Base-by-base conservation (phyloP, 2,329 filamentous ascomycete genomes). In the Cucurbitaria berberidis region DNA sequence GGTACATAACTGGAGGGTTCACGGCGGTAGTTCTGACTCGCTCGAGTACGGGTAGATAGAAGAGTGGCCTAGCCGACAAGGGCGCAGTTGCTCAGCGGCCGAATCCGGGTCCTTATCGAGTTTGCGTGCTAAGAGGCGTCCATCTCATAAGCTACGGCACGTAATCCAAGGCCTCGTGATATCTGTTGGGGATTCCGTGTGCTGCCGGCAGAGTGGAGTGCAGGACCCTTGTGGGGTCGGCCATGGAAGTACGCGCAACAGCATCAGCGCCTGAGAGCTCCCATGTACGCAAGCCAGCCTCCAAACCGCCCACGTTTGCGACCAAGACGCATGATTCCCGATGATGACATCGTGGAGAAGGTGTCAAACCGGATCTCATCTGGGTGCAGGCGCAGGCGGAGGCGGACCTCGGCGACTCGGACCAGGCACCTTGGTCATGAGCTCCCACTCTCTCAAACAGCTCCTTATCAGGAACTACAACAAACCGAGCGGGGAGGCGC, bases 251-350 rank as follows among this genome's bases (percentile, higher is more conserved):
- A 53, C 34, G 18, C 56, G 55, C 49, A 52, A 10, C 21, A 43
- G 39, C 45, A 39, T 29, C 38, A 45, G 58, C 50, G 44, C 27
- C 47, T 45, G 44, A 42, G 43, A 43, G 48, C 46, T 53, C 45
- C 44, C 53, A 29, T 53, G 49, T 48, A 49, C 40, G 43, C 27
- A 39, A 48, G 43, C 43, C 63, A 63, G 64, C 67, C 62, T 66
- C 65, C 67, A 64, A 62, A 63, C 59, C 58, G 64, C 64, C 68
- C 72, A 74, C 69, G 69, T 71, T 70, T 53, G 58, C 57, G 57
- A 61, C 42, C 60, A 63, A 48, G 68, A 64, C 67, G 67, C 64
- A 68, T 69, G 70, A 73, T 64, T 55, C 56, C 41, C 55, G 57
- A 68, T 67, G 62, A 68, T 70, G 67, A 58, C 68, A 69, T 68